Evolutionary conservation across 208 protist genomes (phyloP), one percentile per base, ranked within the genome.

Genomic region (Leishmania braziliensis): DNA sequence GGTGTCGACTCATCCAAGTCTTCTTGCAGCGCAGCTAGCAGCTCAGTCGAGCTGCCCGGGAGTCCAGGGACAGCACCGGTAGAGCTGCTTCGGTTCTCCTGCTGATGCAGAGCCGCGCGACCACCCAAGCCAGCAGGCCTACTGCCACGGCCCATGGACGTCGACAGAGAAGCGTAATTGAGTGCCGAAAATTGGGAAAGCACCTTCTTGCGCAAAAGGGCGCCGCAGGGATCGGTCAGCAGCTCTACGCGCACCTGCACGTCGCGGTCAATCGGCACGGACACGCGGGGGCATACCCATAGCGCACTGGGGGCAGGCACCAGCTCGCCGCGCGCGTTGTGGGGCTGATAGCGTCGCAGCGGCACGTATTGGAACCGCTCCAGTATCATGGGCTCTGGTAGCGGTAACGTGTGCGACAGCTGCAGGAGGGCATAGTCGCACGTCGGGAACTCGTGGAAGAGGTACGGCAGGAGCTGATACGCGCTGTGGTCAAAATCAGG

Each of bases 371-470:
- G 81, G 84, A 98, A 98, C 56, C 85, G 71, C 29, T 81, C 46
- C 26, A 98, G 82, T 75, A 98, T 84, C 46, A 93, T 89, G n/a
- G 93, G 91, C 78, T 98, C 93, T 23, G 88, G 86, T 33, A 83
- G 79, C 48, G 87, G 84, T 26, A 88, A 84, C 68, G 84, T 81
- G 84, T 98, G 93, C 29, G 94, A 90, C 26, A 97, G 87, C 39
- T 82, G 75, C 63, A 98, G 86, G 39, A 87, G 75, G 54, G 85
- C 81, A 81, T 96, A 97, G 72, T 97, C 92, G 73, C 87, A 92
- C 53, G 78, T 91, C 3, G 90, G 89, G 80, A 97, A 98, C 80
- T 95, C 79, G 58, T 89, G 66, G 77, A 97, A 98, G 33, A 96
- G 58, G 77, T 86, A 89, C 26, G 81, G 85, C 46, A 97, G 75